Conservation (phyloP, 2,329 filamentous ascomycete species). For the Ciborinia camelliae region DNA sequence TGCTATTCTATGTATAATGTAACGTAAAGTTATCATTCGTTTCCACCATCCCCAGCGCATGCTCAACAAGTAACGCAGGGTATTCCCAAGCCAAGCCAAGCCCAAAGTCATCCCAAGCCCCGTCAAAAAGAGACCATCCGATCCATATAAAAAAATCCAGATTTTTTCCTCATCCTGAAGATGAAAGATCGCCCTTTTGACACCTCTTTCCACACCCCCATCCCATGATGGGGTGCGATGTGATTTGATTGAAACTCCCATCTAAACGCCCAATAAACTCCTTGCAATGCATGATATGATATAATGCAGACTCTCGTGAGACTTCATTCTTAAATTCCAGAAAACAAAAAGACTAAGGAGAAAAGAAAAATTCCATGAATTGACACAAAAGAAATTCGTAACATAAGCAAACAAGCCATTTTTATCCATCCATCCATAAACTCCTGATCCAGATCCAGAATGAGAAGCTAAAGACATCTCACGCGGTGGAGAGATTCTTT, state of each 20-base stretch:
- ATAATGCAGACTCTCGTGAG: neutral
- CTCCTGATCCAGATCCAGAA: neutral
- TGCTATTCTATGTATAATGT: conserved; percentile 15
- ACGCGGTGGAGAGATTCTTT: conserved; percentile 9
- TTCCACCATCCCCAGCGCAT: neutral
- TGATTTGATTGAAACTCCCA: neutral
- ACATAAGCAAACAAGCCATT: conserved; percentile 2
- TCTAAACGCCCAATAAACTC: conserved; percentile 18
- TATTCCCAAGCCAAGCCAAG: conserved; percentile 5
- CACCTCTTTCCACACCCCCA: conserved; percentile 12
- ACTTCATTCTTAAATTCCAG: neutral
- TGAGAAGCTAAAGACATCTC: neutral
- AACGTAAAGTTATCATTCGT: conserved; percentile 7
- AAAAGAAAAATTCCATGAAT: conserved; percentile 1
- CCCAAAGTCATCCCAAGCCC: conserved; percentile 1
- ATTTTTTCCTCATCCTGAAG: conserved; percentile 13
- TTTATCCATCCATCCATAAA: conserved; percentile 4
- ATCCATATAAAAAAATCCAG: conserved; percentile 16
- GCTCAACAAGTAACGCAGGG: conserved; percentile 2
- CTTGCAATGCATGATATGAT: conserved; percentile 13
- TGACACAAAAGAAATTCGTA: conserved; percentile 19
- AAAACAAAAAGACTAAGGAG: neutral
- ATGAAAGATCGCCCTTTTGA: neutral
- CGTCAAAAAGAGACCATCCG: conserved; percentile 13
- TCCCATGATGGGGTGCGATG: conserved; percentile 5